These are phyloP conservation scores for Melaleuca alternifolia DNA, from an alignment of 345 rosid species.

Conservation along the genomic window DNA sequence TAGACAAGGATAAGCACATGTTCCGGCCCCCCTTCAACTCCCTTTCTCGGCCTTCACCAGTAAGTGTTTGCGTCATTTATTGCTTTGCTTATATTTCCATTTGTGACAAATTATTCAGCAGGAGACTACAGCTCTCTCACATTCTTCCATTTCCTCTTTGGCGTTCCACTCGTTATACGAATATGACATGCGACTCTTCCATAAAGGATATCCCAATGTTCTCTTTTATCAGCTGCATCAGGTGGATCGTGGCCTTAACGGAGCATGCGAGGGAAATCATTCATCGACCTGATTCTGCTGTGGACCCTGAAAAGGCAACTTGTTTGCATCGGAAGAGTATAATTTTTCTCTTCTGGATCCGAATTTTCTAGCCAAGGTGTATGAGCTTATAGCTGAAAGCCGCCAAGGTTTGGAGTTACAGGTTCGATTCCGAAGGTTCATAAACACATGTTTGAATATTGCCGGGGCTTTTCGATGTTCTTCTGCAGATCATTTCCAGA, in stretches of 20 bases:
- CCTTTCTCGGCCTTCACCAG: background rate
- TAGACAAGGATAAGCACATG: slow-evolving; percentile 29
- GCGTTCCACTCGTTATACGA: background rate
- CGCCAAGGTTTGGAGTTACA: background rate
- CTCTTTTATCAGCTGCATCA: background rate
- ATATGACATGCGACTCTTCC: background rate
- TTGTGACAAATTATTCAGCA: background rate
- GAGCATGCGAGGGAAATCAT: background rate
- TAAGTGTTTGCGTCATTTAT: background rate
- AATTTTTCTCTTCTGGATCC: background rate
- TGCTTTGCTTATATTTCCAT: background rate
- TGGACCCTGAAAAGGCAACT: background rate
- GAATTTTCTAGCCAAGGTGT: background rate
- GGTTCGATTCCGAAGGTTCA: background rate
- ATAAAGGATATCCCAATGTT: background rate
- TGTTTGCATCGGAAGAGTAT: background rate
- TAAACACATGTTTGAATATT: background rate
- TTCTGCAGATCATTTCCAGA: background rate
- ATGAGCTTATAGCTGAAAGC: background rate
- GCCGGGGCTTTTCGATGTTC: background rate
- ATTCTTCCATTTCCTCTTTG: background rate
- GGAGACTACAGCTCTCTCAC: background rate
- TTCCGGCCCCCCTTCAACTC: background rate
- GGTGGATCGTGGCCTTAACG: background rate
- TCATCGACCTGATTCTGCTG: background rate